A percentile compares a stretch with the other conserved stretches of the same genome.
These are phyloP conservation scores for Chaetomiaceae sp. DNA, from an alignment of 2,329 filamentous ascomycete species.

Conservation along the genomic window DNA sequence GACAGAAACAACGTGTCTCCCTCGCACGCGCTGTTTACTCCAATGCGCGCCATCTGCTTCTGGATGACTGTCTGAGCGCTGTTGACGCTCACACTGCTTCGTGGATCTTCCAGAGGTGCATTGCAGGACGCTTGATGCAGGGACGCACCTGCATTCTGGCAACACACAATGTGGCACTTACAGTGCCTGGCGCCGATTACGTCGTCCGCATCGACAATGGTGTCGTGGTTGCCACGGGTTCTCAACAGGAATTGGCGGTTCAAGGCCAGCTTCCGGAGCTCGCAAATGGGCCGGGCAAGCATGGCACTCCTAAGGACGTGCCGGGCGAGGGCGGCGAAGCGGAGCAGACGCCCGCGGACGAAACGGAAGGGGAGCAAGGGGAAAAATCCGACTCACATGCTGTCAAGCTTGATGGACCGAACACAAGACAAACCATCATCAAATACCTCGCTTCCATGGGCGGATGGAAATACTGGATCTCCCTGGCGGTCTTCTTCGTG, in stretches of 20 bases:
- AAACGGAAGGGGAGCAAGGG: conserved; percentile 34
- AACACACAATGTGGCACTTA: conserved; percentile 84
- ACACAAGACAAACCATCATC: conserved; percentile 77
- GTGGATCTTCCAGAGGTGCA: conserved; percentile 91
- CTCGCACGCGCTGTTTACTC: conserved; percentile 95
- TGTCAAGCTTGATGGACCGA: conserved; percentile 71
- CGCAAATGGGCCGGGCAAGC: conserved; percentile 6
- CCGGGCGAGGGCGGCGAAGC: conserved; percentile 24
- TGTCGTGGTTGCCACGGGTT: conserved; percentile 67
- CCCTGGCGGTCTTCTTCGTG: conserved; percentile 68
- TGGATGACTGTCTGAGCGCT: conserved; percentile 92
- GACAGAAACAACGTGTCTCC: conserved; percentile 96
- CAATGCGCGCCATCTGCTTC: conserved; percentile 77
- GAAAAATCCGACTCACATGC: conserved; percentile 7
- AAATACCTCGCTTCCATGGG: conserved; percentile 88
- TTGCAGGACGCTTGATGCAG: conserved; percentile 81
- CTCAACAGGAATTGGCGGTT: conserved; percentile 67
- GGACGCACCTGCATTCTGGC: conserved; percentile 87
- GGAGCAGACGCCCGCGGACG: conserved; percentile 54
- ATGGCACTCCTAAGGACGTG: conserved; percentile 42
- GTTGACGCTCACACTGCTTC: conserved; percentile 95
- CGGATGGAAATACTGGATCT: conserved; percentile 85
- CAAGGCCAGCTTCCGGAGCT: conserved; percentile 80
- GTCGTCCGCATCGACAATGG: conserved; percentile 86
- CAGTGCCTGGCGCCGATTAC: conserved; percentile 71